These are phyloP conservation scores for Mychonastes homosphaera DNA, from an alignment of 139 green algal species.

Conservation along the genomic window DNA sequence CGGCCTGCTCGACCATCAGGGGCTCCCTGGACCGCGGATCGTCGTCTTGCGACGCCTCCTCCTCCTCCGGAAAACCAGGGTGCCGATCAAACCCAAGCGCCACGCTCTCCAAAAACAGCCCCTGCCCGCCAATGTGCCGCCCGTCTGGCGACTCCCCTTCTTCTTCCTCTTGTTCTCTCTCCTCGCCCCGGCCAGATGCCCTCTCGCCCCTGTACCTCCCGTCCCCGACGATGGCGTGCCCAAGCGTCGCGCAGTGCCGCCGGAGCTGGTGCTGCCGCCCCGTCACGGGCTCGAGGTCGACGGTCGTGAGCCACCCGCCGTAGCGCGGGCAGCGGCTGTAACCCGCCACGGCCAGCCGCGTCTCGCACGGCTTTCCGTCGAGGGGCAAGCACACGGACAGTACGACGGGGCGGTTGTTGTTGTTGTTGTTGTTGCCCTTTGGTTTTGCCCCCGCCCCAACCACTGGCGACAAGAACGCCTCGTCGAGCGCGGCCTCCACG, in stretches of 20 bases:
- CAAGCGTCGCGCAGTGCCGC: constrained; percentile 40
- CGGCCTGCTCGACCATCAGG: neutral
- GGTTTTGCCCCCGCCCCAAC: neutral
- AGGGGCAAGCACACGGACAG: constrained; percentile 2
- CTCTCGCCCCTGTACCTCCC: constrained; percentile 16
- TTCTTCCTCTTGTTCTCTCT: neutral
- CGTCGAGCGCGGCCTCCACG: neutral
- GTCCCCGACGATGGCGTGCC: constrained; percentile 46
- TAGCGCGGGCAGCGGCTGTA: constrained; percentile 7
- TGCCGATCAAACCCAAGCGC: neutral
- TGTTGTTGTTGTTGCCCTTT: too few relatives aligned
- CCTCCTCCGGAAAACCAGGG: constrained; percentile 2
- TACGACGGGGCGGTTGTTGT: too few relatives aligned
- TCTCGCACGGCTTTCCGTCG: constrained; percentile 14
- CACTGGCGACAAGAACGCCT: neutral
- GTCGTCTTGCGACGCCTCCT: neutral
- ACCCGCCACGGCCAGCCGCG: constrained; percentile 1
- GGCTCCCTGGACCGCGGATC: constrained; percentile 1
- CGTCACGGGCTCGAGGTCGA: constrained; percentile 37
- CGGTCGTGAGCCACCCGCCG: constrained; percentile 28
- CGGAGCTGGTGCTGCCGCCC: constrained; percentile 50
- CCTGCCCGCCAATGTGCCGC: neutral
- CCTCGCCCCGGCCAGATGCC: neutral
- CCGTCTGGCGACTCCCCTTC: neutral
- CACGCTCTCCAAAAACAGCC: neutral